phyloP scores from a whole-genome alignment of 805 yeast genomes.

The Wickerhamiella shivajii region DNA sequence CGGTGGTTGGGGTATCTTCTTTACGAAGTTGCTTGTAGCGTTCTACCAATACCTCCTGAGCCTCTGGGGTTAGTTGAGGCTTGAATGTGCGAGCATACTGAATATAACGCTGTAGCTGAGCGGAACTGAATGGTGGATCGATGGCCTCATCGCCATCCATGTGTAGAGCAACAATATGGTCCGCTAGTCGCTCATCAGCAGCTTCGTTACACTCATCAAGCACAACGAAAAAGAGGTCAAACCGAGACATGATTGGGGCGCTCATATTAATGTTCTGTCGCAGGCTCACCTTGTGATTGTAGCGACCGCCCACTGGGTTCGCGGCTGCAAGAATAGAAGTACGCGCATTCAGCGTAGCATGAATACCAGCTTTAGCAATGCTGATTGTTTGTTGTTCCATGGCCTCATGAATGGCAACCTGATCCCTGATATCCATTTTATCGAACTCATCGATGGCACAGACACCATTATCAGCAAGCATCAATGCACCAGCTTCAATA shows the following conservation, averaged over 20 bases:
- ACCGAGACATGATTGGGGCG: constrained; percentile 97
- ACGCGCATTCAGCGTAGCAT: constrained; percentile 92
- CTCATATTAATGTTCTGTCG: constrained; percentile 86
- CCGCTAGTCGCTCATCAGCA: constrained; percentile 77
- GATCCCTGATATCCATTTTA: constrained; percentile 90
- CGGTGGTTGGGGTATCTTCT: constrained; percentile 79
- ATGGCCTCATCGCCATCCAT: constrained; percentile 85
- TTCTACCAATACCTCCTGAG: constrained; percentile 60
- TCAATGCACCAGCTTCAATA: constrained; percentile 95
- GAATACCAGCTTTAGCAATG: constrained; percentile 97
- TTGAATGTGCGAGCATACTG: constrained; percentile 85
- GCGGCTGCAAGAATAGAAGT: constrained; percentile 98
- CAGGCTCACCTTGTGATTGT: constrained; percentile 71
- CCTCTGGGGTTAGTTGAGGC: constrained; percentile 72
- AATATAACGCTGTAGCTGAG: constrained; percentile 76
- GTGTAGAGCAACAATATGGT: constrained; percentile 85
- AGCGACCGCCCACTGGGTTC: constrained; percentile 93
- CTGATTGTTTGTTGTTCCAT: constrained; percentile 99
- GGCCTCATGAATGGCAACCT: constrained; percentile 98
- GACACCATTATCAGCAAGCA: constrained; percentile 96
- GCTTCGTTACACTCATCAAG: constrained; percentile 89
- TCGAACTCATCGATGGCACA: constrained; percentile 98
- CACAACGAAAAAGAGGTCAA: constrained; percentile 87
- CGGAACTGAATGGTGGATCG: constrained; percentile 76
- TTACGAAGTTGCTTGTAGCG: constrained; percentile 74